Evolutionary conservation across 176 grass and related monocot genomes (phyloP).

Genomic region (Guadua angustifolia): DNA sequence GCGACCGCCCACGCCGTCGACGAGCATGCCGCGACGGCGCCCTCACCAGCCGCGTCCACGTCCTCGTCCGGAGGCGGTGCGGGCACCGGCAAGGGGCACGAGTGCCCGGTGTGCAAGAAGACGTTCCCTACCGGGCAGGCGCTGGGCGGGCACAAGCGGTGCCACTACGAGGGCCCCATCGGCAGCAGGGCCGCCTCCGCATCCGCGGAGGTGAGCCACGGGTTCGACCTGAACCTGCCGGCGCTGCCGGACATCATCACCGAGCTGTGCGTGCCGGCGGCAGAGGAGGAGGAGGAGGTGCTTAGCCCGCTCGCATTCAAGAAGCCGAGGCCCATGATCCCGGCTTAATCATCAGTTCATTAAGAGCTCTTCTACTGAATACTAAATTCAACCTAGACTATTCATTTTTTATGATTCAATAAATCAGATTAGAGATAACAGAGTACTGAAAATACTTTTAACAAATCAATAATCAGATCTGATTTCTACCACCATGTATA

Average conservation of each 20-base stretch:
- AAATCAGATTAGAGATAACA: no score
- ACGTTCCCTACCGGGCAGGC: conserved; percentile 74
- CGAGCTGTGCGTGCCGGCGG: conserved; percentile 17
- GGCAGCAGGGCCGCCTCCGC: not conserved
- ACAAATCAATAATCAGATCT: no score
- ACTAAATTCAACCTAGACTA: no score
- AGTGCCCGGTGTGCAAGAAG: conserved; percentile 77
- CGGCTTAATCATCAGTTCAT: conserved; percentile 32
- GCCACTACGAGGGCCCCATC: conserved; percentile 66
- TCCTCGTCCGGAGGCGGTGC: conserved; percentile 17
- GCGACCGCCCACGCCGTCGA: not conserved
- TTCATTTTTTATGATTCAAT: no score
- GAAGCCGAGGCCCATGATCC: conserved; percentile 63
- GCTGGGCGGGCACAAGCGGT: conserved; percentile 74
- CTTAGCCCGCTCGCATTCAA: conserved; percentile 73
- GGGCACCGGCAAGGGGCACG: conserved; percentile 39
- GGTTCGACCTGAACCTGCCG: conserved; percentile 73
- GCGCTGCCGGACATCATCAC: conserved; percentile 48
- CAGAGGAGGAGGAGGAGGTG: conserved; percentile 53
- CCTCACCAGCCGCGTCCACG: not conserved
- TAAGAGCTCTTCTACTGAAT: no score
- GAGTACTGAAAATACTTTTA: no score
- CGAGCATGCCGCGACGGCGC: not conserved
- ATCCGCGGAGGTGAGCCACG: not conserved
- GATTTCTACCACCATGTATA: no score